Base-by-base conservation (phyloP, 176 grass and related monocot species). In the Secale cereale region DNA sequence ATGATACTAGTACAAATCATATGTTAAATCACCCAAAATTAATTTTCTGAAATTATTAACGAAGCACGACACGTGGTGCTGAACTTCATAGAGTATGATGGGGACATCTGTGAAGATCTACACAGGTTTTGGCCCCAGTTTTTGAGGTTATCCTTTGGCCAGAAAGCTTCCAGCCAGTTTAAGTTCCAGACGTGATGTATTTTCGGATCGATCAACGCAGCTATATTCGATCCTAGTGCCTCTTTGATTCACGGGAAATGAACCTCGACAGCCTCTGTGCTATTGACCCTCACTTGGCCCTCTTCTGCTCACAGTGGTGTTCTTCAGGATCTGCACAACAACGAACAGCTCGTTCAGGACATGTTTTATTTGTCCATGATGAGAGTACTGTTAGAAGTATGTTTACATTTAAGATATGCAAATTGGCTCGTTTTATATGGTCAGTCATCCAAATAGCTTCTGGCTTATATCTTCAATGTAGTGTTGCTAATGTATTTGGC, bases 251-350 rank as follows among this genome's bases (percentile, higher is more conserved):
- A 10, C 28, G 3, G 7, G 39, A 76, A 79, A 1, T 65, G 39
- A 78, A 13, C 71, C 25, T 7, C 17, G n/a, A 8, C n/a, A 45
- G 81, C 32, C 61, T 71, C 32, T 75, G 10, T 84, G 15, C 87
- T 92, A 94, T 73, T 90, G 83, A 22, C 92, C 94, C 19, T 97
- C 93, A 62, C 87, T 78, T n/a, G 95, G 82, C 46, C 89, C 93
- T 90, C 95, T 93, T 90, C 95, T 93, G 78, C 89, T 92, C 9
- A 98, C 92, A 59, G 95, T 95, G 13, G 95, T 98, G 20, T 98
- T 98, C 86, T 98, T 98, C 78, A 97, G 81, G 65, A 97, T 97
- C 94, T 97, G 82, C 88, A 82, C 74, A 84, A 79, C 6, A 25
- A 65, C 60, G 3, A 64, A 77, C n/a, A 40, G 7, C 29, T 86